These are phyloP conservation scores for Lavandula angustifolia DNA, from an alignment of 257 asterid genomes.

Conservation along the genomic window DNA sequence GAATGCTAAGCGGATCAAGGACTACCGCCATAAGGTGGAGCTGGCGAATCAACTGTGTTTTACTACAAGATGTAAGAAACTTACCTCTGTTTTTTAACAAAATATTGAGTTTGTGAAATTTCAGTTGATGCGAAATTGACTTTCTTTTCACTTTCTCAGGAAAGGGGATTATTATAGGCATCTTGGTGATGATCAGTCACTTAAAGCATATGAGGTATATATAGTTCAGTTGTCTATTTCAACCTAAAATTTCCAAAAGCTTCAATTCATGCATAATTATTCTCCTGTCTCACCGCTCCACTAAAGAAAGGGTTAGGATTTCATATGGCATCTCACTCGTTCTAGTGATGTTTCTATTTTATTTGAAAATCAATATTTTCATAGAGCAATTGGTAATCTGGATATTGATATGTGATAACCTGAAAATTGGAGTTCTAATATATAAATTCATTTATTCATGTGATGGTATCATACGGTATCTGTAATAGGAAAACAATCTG, in stretches of 20 bases:
- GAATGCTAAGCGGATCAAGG: conserved; percentile 80
- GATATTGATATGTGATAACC: neutral
- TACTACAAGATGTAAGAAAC: conserved; percentile 75
- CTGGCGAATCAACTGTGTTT: conserved; percentile 85
- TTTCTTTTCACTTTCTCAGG: conserved; percentile 42
- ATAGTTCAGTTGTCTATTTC: conserved; percentile 19
- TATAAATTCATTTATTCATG: no score
- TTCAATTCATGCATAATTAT: neutral
- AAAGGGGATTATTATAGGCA: conserved; percentile 74
- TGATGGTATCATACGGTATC: no score
- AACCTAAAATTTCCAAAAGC: neutral
- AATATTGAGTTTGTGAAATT: conserved; percentile 12
- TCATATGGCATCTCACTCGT: conserved; percentile 20
- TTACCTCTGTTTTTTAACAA: neutral
- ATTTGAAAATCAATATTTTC: neutral
- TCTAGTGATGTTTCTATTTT: neutral
- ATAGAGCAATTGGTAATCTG: conserved; percentile 11
- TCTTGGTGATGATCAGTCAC: conserved; percentile 64
- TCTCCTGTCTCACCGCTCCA: neutral
- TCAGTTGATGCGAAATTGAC: conserved; percentile 14
- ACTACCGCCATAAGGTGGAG: conserved; percentile 81
- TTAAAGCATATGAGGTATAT: conserved; percentile 68
- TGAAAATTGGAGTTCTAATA: neutral
- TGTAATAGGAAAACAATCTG: no score
- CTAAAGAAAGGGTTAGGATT: neutral